Evolutionary conservation across 2,329 filamentous ascomycete genomes (phyloP).

Genomic region (Trichoderma koningii): DNA sequence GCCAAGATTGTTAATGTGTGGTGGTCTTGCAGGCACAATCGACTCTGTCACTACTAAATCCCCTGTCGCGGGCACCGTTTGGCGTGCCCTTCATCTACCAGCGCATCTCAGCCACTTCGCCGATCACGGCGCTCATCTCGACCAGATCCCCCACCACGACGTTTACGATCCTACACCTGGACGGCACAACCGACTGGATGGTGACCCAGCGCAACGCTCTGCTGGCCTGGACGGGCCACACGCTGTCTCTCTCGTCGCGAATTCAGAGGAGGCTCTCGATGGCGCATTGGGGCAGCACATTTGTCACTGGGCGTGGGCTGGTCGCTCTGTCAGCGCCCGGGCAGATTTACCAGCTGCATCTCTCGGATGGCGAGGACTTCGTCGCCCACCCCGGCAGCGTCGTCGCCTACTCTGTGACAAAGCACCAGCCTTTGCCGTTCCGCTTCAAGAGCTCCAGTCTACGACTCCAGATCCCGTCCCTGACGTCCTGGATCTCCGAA

Average conservation of each 20-base stretch:
- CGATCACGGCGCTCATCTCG: conserved; percentile 84
- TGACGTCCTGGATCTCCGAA: conserved; percentile 66
- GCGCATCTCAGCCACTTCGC: conserved; percentile 80
- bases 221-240: conserved; percentile 95
- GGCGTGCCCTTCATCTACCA: conserved; percentile 97
- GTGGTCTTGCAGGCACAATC: conserved; percentile 68
- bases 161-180: conserved; percentile 83
- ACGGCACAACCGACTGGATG: conserved; percentile 96
- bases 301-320: conserved; percentile 83
- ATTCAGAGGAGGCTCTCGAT: conserved; percentile 74
- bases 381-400: conserved; percentile 90
- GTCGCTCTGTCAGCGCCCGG: conserved; percentile 83
- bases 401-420: conserved; percentile 81
- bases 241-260: conserved; percentile 72
- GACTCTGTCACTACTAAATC: conserved; percentile 82
- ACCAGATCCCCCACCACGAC: conserved; percentile 85
- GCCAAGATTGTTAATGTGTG: conserved; percentile 6
- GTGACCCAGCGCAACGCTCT: conserved; percentile 83
- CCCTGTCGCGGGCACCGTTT: conserved; percentile 74
- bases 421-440: conserved; percentile 76
- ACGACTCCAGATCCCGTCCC: conserved; percentile 74
- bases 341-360: conserved; percentile 81
- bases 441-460: conserved; percentile 78
- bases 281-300: conserved; percentile 88
- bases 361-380: conserved; percentile 84